Percentiles rank a stretch among this genome's conserved stretches.
phyloP scores from a whole-genome alignment of 345 rosid species.

The Alliaria petiolata region DNA sequence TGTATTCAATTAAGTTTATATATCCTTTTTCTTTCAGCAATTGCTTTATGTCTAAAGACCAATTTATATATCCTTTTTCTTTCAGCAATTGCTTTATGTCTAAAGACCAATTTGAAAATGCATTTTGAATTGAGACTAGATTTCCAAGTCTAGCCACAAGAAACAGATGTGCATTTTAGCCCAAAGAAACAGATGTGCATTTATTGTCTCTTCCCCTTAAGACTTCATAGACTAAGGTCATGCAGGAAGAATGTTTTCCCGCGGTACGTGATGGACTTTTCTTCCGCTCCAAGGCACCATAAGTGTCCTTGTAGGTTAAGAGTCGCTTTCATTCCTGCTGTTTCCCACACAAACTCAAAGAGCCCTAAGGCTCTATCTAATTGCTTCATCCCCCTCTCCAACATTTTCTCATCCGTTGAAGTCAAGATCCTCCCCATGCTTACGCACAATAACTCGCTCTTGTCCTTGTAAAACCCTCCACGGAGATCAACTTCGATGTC shows the following conservation, averaged over 20 bases:
- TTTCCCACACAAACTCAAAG: slow-evolving; percentile 69
- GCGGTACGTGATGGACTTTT: slow-evolving; percentile 37
- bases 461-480: slow-evolving; percentile 48
- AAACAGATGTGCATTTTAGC: no score
- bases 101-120: no score
- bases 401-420: slow-evolving; percentile 46
- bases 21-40: slow-evolving; percentile 5
- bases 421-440: slow-evolving; percentile 69
- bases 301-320: slow-evolving; percentile 65
- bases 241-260: slow-evolving; percentile 60
- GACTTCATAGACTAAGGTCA: slow-evolving; percentile 44
- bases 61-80: no score
- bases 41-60: no score
- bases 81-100: no score
- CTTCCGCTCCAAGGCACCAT: slow-evolving; percentile 59
- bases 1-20: slow-evolving; percentile 19
- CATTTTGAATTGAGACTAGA: no score
- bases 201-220: not conserved
- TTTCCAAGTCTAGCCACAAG: not conserved
- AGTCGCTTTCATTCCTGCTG: slow-evolving; percentile 59
- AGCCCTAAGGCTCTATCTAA: slow-evolving; percentile 62
- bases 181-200: no score
- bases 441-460: slow-evolving; percentile 34
- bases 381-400: slow-evolving; percentile 64
- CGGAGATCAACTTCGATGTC: slow-evolving; percentile 67